Base-by-base conservation (phyloP, 2,329 filamentous ascomycete genomes). In the Clarireedia monteithiana region DNA sequence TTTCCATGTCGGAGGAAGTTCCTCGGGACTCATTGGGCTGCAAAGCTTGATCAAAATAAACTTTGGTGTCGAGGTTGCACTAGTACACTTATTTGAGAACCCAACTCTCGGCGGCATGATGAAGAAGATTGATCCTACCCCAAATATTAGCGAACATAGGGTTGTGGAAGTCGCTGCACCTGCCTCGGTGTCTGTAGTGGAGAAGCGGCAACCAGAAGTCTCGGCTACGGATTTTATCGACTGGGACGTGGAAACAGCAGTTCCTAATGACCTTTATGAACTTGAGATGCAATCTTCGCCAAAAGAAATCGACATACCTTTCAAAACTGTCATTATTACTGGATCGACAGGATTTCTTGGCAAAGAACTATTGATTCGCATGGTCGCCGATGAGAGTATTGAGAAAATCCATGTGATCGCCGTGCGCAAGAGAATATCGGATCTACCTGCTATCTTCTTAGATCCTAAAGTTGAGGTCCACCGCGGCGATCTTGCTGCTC, bases 101-200 rank as follows among this genome's bases (percentile, higher is more conserved):
- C 20, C 20, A 20, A 20, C 20, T 20, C 20, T 20, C 20, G 20
- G 20, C 20, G 20, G 20, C 2, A 20, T 20, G 20, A 20, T 20
- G 20, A 20, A 20, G 20, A 20, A 20, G 20, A 20, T 20, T 20
- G 20, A 20, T 20, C 20, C 20, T 20, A 20, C 20, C 20, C 20
- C 20, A 20, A 20, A 20, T 20, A 20, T 20, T 20, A 20, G 20
- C 63, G 62, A 38, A 63, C 20, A 20, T 2, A 2, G 20, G 20
- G 20, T 20, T 14, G 30, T 45, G 7, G 42, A 46, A 20, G 20
- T 20, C 20, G 20, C 20, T 20, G 20, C 20, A 20, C 20, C 20
- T 20, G 2, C 20, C 20, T 20, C 20, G 20, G 20, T 20, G 20
- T 2, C 14, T 46, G 44, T 15, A 1, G 24, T 6, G 6, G 6